Conservation (phyloP, 1,284 basidiomycete species). For the Sporisorium scitamineum region DNA sequence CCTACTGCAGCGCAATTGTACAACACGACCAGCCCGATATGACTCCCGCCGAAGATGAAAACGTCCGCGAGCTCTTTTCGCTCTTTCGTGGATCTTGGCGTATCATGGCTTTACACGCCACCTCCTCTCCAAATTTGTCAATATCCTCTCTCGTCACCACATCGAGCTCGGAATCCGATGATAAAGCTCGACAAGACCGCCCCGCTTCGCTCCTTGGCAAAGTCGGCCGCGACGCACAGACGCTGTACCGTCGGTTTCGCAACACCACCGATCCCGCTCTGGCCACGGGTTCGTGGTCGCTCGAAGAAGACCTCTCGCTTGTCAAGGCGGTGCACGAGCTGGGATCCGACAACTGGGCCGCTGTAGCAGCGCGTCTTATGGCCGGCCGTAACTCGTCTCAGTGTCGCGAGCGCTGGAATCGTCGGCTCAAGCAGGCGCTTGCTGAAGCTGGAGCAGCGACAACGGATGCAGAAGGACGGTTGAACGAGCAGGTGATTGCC, state of each 20-base stretch:
- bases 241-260: slow-evolving; percentile 35
- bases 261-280: slow-evolving; percentile 41
- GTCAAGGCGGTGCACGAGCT: slow-evolving; percentile 19
- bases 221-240: slow-evolving; percentile 25
- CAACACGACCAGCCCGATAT: slow-evolving; percentile 32
- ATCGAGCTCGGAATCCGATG: not conserved
- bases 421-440: slow-evolving; percentile 29
- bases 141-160: not conserved
- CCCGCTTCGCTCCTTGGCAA: slow-evolving; percentile 21
- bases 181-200: not conserved
- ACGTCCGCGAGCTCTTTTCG: slow-evolving; percentile 30
- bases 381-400: slow-evolving; percentile 36
- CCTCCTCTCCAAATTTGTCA: slow-evolving; percentile 13
- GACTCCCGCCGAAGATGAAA: slow-evolving; percentile 26
- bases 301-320: slow-evolving; percentile 28
- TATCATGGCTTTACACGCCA: slow-evolving; percentile 34
- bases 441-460: not conserved
- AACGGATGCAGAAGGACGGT: not conserved
- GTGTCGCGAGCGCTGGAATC: slow-evolving; percentile 41
- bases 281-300: slow-evolving; percentile 32
- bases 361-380: slow-evolving; percentile 23
- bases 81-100: slow-evolving; percentile 46
- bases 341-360: slow-evolving; percentile 33
- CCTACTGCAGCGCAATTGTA: slow-evolving; percentile 26
- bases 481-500: slow-evolving; percentile 9